These are phyloP conservation scores for Kalanchoe fedtschenkoi DNA, from an alignment of 164 flowering plant genomes.

Conservation along the genomic window DNA sequence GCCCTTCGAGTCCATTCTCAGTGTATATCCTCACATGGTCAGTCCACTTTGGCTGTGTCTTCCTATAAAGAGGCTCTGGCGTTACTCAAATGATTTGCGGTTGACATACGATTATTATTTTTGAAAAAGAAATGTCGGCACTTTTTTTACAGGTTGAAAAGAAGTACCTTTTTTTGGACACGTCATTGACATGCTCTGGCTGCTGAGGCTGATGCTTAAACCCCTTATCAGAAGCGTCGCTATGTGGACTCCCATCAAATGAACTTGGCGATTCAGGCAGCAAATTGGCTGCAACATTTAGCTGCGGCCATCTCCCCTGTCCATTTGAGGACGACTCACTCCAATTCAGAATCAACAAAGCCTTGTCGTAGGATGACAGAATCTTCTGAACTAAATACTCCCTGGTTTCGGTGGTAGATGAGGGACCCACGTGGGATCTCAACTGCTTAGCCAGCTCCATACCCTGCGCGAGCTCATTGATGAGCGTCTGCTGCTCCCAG, in stretches of 20 bases:
- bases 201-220: slow-evolving; percentile 17
- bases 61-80: slow-evolving; percentile 30
- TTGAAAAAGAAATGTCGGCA: too few relatives aligned
- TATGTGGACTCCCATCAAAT: slow-evolving; percentile 39
- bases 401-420: slow-evolving; percentile 25
- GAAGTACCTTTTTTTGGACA: slow-evolving; percentile 54
- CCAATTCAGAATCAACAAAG: slow-evolving; percentile 46
- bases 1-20: slow-evolving; percentile 56
- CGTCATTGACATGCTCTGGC: slow-evolving; percentile 12
- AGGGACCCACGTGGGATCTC: slow-evolving; percentile 21
- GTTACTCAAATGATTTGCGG: background rate
- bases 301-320: slow-evolving; percentile 12
- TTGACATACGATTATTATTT: too few relatives aligned
- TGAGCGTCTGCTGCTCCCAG: slow-evolving; percentile 38
- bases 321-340: slow-evolving; percentile 15
- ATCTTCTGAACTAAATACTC: slow-evolving; percentile 36
- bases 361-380: slow-evolving; percentile 45
- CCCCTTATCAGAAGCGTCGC: slow-evolving; percentile 26
- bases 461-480: slow-evolving; percentile 59
- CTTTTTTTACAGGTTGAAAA: too few relatives aligned
- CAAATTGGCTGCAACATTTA: background rate
- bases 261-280: slow-evolving; percentile 52
- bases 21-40: slow-evolving; percentile 41
- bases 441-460: slow-evolving; percentile 54
- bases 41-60: slow-evolving; percentile 50